phyloP scores from a whole-genome alignment of 208 protist genomes.

The Trypanosoma melophagium region DNA sequence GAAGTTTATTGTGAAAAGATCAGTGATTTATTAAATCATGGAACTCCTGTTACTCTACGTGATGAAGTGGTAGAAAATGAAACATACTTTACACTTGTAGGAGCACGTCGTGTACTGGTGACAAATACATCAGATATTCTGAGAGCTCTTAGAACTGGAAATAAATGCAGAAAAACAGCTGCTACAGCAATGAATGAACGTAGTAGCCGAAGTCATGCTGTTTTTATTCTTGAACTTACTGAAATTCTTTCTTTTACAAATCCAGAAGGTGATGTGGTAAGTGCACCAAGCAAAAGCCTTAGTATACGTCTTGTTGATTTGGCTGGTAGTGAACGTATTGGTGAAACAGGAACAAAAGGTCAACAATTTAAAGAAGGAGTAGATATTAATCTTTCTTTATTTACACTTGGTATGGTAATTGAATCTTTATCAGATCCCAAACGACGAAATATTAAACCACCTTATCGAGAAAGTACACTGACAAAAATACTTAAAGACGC shows the following conservation, averaged over 20 bases:
- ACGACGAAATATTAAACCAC: conserved; percentile 67
- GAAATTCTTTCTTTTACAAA: conserved; percentile 65
- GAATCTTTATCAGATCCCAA: conserved; percentile 69
- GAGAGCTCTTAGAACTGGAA: conserved; percentile 63
- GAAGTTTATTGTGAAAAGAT: conserved; percentile 92
- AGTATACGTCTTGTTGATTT: conserved; percentile 85
- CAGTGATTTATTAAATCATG: conserved; percentile 79
- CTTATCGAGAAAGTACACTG: conserved; percentile 83
- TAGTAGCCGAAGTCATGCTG: conserved; percentile 85
- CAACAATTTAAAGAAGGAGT: conserved; percentile 82
- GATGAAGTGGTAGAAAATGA: conserved; percentile 69
- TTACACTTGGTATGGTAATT: conserved; percentile 86
- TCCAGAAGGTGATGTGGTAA: conserved; percentile 50
- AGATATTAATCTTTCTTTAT: conserved; percentile 86
- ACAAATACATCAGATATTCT: conserved; percentile 55
- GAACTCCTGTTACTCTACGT: conserved; percentile 50
- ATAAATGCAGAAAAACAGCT: conserved; percentile 67
- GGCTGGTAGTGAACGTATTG: conserved; percentile 85
- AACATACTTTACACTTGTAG: conserved; percentile 61
- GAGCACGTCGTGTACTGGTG: conserved; percentile 51
- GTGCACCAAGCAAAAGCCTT: conserved; percentile 63
- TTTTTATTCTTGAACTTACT: conserved; percentile 81
- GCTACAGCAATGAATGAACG: conserved; percentile 79
- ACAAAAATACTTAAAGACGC: conserved; percentile 87
- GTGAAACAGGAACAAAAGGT: conserved; percentile 70